Evolutionary conservation across 352 stramenopile species (phyloP).

Genomic region (Globisporangium acanthophoron): DNA sequence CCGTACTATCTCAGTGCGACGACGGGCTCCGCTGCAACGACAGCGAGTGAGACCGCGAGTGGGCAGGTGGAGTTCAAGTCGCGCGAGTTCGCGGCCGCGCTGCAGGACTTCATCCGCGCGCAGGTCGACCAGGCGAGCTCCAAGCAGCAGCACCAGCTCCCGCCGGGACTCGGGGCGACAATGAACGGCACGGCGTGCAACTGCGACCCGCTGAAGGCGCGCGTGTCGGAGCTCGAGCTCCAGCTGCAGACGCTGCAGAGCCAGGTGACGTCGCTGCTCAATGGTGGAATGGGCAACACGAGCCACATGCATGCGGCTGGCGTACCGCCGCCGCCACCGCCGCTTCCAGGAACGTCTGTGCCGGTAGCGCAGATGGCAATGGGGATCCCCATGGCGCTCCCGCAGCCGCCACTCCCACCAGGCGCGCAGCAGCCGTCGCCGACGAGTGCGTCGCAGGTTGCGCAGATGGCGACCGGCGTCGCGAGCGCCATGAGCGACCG

Average conservation of each 20-base stretch:
- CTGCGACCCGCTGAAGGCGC: slow-evolving; percentile 33
- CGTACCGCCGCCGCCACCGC: neutral
- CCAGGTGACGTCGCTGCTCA: slow-evolving; percentile 24
- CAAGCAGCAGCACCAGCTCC: slow-evolving; percentile 8
- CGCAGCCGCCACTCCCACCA: slow-evolving; percentile 17
- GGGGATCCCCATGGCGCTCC: neutral
- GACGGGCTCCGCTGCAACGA: too few species aligned
- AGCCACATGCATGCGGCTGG: neutral
- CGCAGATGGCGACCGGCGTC: slow-evolving; percentile 4
- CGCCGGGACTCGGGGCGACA: slow-evolving; percentile 1
- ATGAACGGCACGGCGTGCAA: slow-evolving; percentile 15
- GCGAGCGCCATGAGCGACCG: slow-evolving; percentile 55
- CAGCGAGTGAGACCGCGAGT: neutral
- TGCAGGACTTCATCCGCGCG: slow-evolving; percentile 46
- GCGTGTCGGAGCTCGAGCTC: slow-evolving; percentile 46
- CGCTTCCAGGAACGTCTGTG: neutral
- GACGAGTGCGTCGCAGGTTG: slow-evolving; percentile 3
- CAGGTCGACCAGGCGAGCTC: slow-evolving; percentile 23
- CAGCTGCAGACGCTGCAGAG: slow-evolving; percentile 44
- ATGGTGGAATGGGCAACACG: slow-evolving; percentile 11
- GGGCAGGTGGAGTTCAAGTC: slow-evolving; percentile 43
- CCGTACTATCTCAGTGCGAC: neutral
- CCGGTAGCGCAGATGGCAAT: neutral
- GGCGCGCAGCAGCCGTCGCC: slow-evolving; percentile 9
- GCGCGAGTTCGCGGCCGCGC: slow-evolving; percentile 47